Evolutionary conservation across 371 early-diverging fungal species (phyloP).

Genomic region (Haplosporangium sp.): DNA sequence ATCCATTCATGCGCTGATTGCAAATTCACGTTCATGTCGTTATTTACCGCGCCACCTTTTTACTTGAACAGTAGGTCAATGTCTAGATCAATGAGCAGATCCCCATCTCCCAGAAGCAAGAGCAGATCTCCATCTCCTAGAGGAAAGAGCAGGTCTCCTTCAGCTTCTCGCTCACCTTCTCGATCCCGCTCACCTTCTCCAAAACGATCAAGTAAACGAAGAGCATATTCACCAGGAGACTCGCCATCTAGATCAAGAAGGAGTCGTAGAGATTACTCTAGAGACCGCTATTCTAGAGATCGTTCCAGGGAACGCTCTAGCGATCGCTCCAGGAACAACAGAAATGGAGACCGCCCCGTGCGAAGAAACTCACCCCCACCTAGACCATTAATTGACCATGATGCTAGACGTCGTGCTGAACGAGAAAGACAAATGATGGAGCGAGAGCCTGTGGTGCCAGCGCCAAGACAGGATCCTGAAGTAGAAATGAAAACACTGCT

Average conservation of each 20-base stretch:
- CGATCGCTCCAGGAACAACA: conserved; percentile 19
- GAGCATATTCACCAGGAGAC: conserved; percentile 28
- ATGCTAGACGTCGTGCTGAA: conserved; percentile 50
- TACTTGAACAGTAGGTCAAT: conserved; percentile 8
- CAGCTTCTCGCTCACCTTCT: conserved; percentile 29
- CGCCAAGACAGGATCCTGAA: conserved; percentile 40
- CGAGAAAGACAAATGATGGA: conserved; percentile 56
- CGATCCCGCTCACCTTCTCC: conserved; percentile 36
- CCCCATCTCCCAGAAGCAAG: conserved; percentile 25
- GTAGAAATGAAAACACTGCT: conserved; percentile 40
- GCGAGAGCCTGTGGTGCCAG: conserved; percentile 34
- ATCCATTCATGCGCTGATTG: neutral
- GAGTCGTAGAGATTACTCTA: conserved; percentile 23
- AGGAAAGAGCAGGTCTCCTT: conserved; percentile 29
- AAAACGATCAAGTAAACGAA: conserved; percentile 21
- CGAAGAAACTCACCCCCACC: conserved; percentile 16
- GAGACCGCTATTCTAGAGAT: conserved; percentile 14
- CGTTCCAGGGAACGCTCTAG: conserved; percentile 15
- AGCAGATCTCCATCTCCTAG: conserved; percentile 33
- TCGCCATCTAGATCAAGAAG: conserved; percentile 33
- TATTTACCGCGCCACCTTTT: conserved; percentile 17
- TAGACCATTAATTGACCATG: conserved; percentile 21
- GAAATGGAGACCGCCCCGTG: neutral
- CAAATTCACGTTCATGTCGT: neutral
- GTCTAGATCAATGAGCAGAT: conserved; percentile 39